Percentiles rank a stretch among this genome's conserved stretches.
Evolutionary conservation across 2,329 filamentous ascomycete genomes (phyloP).

Genomic region (Didymellaceae sp.): DNA sequence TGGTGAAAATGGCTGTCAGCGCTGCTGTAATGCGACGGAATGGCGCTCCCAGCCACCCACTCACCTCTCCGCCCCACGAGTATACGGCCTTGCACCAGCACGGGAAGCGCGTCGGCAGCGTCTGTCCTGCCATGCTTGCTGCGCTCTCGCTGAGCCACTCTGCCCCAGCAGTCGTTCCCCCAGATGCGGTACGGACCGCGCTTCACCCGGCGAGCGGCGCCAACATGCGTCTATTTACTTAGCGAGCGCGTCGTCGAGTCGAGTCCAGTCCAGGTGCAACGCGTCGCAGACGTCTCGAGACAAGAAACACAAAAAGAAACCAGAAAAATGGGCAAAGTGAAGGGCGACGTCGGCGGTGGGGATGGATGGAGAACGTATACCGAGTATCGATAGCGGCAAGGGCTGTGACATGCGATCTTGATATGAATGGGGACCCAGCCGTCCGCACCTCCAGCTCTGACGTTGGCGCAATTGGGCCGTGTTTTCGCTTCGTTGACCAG

Average conservation of each 20-base stretch:
- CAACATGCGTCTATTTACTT: conserved; percentile 18
- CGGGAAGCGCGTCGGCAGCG: conserved; percentile 78
- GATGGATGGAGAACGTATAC: neutral
- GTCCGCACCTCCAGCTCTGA: conserved; percentile 7
- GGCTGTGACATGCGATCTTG: conserved; percentile 2
- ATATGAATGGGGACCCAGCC: conserved; percentile 6
- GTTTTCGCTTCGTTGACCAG: neutral
- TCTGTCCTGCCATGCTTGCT: conserved; percentile 54
- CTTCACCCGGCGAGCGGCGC: conserved; percentile 17
- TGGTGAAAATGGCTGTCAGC: conserved; percentile 27
- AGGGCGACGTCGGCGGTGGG: neutral
- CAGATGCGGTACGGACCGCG: conserved; percentile 17
- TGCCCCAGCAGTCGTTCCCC: conserved; percentile 9
- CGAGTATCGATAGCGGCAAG: conserved; percentile 17
- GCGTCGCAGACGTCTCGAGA: conserved; percentile 1
- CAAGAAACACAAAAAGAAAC: neutral
- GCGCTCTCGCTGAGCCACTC: neutral
- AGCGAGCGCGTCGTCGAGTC: conserved; percentile 13
- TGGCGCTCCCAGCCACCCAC: conserved; percentile 18
- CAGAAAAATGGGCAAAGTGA: neutral
- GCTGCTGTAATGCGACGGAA: conserved; percentile 10
- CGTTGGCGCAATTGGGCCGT: conserved; percentile 3
- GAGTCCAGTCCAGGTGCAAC: neutral
- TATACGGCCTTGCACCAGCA: conserved; percentile 93
- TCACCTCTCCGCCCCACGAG: conserved; percentile 84